These are phyloP conservation scores for Sicyos edulis DNA, from an alignment of 306 rosid species.

Conservation along the genomic window DNA sequence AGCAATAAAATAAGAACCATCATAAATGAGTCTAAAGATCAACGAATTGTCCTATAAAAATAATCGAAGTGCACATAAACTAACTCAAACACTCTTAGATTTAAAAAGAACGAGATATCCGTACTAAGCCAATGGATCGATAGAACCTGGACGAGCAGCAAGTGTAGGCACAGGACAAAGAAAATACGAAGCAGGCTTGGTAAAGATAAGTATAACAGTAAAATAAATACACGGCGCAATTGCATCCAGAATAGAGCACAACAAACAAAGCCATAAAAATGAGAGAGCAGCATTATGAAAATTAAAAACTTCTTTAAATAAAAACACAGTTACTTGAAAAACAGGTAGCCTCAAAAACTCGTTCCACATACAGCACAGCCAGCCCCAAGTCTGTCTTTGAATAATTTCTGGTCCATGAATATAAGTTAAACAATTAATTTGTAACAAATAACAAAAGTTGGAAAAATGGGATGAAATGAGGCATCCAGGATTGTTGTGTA, in stretches of 20 bases:
- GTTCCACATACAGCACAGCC: neutral
- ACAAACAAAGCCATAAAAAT: neutral
- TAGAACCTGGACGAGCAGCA: neutral
- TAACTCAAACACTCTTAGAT: too few relatives aligned
- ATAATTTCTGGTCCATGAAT: slow-evolving; percentile 9
- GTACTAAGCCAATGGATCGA: neutral
- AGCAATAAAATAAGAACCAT: neutral
- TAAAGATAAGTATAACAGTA: neutral
- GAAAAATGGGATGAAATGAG: neutral
- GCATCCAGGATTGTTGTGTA: neutral
- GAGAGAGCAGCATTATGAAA: slow-evolving; percentile 4
- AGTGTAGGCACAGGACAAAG: neutral
- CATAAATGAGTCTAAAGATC: too few relatives aligned
- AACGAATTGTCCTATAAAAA: too few relatives aligned
- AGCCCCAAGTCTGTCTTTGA: slow-evolving; percentile 1
- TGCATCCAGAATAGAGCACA: neutral
- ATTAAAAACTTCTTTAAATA: slow-evolving; percentile 5
- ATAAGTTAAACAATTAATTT: slow-evolving; percentile 5
- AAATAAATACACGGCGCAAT: neutral
- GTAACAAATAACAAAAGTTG: neutral
- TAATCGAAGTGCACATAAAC: too few relatives aligned
- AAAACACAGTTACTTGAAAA: neutral
- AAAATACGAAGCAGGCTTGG: neutral
- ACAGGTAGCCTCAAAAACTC: slow-evolving; percentile 5
- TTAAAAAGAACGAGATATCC: neutral